These are phyloP conservation scores for Tremella mesenterica DNA, from an alignment of 768 basidiomycete species.

Conservation along the genomic window DNA sequence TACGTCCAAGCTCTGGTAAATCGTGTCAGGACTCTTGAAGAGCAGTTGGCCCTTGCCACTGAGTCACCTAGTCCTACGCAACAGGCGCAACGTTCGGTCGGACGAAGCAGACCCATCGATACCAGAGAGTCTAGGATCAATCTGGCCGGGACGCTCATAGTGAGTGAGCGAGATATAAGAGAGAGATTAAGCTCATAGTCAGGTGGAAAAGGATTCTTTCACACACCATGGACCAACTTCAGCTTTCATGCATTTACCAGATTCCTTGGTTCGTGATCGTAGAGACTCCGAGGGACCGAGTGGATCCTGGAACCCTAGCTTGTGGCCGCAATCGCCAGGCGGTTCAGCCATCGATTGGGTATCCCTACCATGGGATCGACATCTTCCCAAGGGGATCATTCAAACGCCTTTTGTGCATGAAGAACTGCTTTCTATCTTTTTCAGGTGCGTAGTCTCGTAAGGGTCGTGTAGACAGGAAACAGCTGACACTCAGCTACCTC, in stretches of 20 bases:
- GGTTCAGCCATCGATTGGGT: not conserved
- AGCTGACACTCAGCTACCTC: not conserved
- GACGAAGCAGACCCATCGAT: not conserved
- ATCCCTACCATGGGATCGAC: not conserved
- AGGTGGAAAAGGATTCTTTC: slow-evolving; percentile 1
- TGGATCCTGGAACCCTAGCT: no score
- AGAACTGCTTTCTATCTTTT: not conserved
- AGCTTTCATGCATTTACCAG: slow-evolving; percentile 12
- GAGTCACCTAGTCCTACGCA: no score
- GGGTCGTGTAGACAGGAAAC: not conserved
- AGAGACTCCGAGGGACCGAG: not conserved
- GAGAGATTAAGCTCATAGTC: not conserved
- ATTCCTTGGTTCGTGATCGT: not conserved
- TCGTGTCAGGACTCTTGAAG: slow-evolving; percentile 30
- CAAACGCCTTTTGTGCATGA: not conserved
- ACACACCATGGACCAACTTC: slow-evolving; percentile 13
- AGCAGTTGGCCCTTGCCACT: no score
- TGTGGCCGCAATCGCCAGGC: no score
- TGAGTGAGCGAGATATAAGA: not conserved
- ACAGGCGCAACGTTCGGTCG: no score
- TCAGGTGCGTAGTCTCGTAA: not conserved
- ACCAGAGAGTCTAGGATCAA: not conserved
- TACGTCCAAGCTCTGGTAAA: slow-evolving; percentile 34
- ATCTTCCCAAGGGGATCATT: not conserved
- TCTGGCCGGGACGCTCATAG: not conserved